Evolutionary conservation across 2,329 filamentous ascomycete genomes (phyloP), one percentile per base, ranked within the genome.

Genomic region (Hypoxylon sp.): DNA sequence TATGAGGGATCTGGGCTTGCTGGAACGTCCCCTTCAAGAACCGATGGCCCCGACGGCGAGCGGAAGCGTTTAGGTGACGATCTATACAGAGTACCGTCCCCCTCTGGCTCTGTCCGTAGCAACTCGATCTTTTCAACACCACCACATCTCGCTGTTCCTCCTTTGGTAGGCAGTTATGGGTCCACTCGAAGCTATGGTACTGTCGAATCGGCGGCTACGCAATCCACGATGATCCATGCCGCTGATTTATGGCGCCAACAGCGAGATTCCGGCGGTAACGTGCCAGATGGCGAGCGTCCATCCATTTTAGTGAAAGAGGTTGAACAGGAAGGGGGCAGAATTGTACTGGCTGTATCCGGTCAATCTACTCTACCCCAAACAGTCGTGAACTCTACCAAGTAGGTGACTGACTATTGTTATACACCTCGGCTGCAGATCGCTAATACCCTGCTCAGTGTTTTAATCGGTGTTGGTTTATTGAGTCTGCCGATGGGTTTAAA

Each of bases 281-380:
- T 75, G 13, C 71, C 76, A 0, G 81, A 83, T 56, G 80, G 80
- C 19, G 86, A 88, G 63, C 77, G 81, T 21, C 85, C 89, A 60
- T 89, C 90, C 2, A 80, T 97, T 46, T 75, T 96, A n/a, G 87
- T 97, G 43, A 93, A 91, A 73, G 89, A 92, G 70, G 82, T 96
- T 8, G 89, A 95, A 68, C 89, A 94, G 63, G 91, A 94, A 60
- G 91, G 94, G 30, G n/a, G n/a, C n/a, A 91, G 88, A 66, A 82
- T 93, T 36, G 84, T 96, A 47, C 82, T 93, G 62, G 82, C 93
- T 2, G 86, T 96, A 2, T 88, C 96, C 55, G 93, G 93, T 27
- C 91, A 95, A 74, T 96, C 91, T n/a, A 99, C 93, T 1, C 78
- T 97, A 11, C 91, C 91, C 0, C 93, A 97, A 74, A 97, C 93